Percentiles rank a stretch among this genome's conserved stretches.
Conservation (phyloP, 169 alveolate species). For the Babesia ovata region DNA sequence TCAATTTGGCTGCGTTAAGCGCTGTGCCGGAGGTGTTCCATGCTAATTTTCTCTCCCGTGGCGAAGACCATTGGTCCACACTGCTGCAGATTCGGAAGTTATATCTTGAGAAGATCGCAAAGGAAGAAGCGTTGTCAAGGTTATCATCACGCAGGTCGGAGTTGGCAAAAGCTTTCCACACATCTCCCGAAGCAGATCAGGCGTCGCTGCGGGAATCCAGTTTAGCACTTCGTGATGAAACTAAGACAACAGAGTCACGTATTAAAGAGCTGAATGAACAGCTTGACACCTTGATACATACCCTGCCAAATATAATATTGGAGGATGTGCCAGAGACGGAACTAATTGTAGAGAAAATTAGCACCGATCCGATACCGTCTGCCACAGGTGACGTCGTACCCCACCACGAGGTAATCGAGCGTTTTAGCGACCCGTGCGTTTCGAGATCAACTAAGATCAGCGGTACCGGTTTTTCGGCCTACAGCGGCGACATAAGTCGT, state of each 20-base stretch:
- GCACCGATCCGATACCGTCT: background rate
- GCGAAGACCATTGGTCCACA: conserved; percentile 54
- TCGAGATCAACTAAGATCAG: conserved; percentile 30
- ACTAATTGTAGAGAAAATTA: conserved; percentile 7
- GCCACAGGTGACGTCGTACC: conserved; percentile 2
- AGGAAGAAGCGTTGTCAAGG: background rate
- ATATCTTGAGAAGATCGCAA: conserved; percentile 1
- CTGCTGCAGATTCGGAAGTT: conserved; percentile 17
- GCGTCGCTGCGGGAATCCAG: conserved; percentile 19
- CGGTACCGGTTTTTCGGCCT: conserved; percentile 63
- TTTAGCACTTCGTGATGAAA: conserved; percentile 23
- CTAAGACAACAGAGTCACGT: conserved; percentile 3
- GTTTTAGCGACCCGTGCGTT: conserved; percentile 17
- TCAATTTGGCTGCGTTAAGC: conserved; percentile 22
- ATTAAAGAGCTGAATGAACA: conserved; percentile 11
- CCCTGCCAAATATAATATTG: conserved; percentile 43
- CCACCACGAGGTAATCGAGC: conserved; percentile 52
- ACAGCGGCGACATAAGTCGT: conserved; percentile 47
- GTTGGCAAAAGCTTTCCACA: conserved; percentile 34
- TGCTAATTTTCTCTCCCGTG: conserved; percentile 35
- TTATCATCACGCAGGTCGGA: conserved; percentile 16
- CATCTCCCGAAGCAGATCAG: conserved; percentile 10
- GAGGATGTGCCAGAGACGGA: conserved; percentile 42
- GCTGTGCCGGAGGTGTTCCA: conserved; percentile 67
- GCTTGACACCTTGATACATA: background rate